Evolutionary conservation across 768 basidiomycete species (phyloP).

Genomic region (Pilatotrama ljubarskyi): DNA sequence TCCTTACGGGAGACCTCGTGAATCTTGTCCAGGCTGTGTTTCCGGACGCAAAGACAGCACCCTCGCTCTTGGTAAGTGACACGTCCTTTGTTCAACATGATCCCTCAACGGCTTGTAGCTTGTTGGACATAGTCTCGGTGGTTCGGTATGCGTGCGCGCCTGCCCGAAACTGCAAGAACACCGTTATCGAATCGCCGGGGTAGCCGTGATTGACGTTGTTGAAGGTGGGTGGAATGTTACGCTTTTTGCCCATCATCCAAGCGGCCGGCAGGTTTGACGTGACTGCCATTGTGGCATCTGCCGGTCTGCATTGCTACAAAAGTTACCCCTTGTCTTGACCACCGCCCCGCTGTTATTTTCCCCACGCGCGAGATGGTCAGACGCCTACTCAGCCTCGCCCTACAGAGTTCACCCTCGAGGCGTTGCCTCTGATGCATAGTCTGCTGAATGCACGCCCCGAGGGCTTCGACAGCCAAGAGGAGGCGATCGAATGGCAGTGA

Average conservation of each 20-base stretch:
- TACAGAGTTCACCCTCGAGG: slow-evolving; percentile 88
- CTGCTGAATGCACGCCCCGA: slow-evolving; percentile 85
- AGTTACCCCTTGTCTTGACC: too few species aligned
- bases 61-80: slow-evolving; percentile 71
- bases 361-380: too few species aligned
- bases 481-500: slow-evolving; percentile 95
- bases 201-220: slow-evolving; percentile 52
- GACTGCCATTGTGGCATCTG: too few species aligned
- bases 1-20: slow-evolving; percentile 74
- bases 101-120: slow-evolving; percentile 9
- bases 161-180: slow-evolving; percentile 64
- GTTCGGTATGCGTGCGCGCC: slow-evolving; percentile 78
- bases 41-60: slow-evolving; percentile 59
- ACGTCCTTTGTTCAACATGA: neutral
- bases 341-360: too few species aligned
- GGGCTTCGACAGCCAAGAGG: slow-evolving; percentile 80
- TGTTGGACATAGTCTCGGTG: slow-evolving; percentile 97
- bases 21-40: slow-evolving; percentile 69
- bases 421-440: slow-evolving; percentile 88
- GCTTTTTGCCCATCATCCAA: too few species aligned
- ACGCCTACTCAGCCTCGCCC: neutral
- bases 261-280: too few species aligned
- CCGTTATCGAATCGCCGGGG: slow-evolving; percentile 73
- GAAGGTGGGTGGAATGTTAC: slow-evolving; percentile 15
- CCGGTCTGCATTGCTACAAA: too few species aligned